phyloP scores from a whole-genome alignment of 2,329 filamentous ascomycete genomes.

The Aureobasidium mangrovei region DNA sequence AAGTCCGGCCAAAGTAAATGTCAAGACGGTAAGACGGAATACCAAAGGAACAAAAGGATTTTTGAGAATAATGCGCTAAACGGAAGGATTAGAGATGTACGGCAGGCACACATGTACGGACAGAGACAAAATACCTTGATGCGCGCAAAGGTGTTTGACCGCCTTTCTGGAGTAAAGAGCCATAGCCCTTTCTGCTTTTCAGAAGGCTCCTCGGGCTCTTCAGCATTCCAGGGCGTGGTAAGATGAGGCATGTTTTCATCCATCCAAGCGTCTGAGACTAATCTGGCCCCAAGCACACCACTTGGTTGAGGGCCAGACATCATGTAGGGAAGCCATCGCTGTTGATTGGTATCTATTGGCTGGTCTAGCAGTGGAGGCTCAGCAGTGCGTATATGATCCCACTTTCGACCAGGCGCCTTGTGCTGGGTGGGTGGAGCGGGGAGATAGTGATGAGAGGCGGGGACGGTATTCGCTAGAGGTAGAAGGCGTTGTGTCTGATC shows the following conservation, averaged over 20 bases:
- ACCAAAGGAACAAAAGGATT: slow-evolving; percentile 79
- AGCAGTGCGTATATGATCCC: slow-evolving; percentile 27
- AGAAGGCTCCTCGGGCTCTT: slow-evolving; percentile 43
- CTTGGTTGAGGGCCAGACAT: slow-evolving; percentile 28
- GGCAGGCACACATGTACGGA: not conserved
- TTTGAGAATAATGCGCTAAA: slow-evolving; percentile 55
- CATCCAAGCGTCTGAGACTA: slow-evolving; percentile 39
- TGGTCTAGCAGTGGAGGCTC: slow-evolving; percentile 27
- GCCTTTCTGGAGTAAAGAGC: slow-evolving; percentile 38
- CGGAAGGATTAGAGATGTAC: slow-evolving; percentile 7
- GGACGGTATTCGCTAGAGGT: slow-evolving; percentile 16
- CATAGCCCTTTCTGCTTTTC: slow-evolving; percentile 42
- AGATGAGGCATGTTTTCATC: slow-evolving; percentile 40
- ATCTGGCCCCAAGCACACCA: slow-evolving; percentile 24
- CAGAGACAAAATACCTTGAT: slow-evolving; percentile 37
- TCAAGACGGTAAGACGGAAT: slow-evolving; percentile 73
- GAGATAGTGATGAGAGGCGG: slow-evolving; percentile 19
- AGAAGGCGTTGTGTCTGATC: slow-evolving; percentile 15
- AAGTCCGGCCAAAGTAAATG: slow-evolving; percentile 74
- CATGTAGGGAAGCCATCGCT: slow-evolving; percentile 30
- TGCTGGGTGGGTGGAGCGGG: slow-evolving; percentile 22
- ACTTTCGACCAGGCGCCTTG: slow-evolving; percentile 28
- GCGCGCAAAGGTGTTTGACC: slow-evolving; percentile 48
- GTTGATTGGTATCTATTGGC: slow-evolving; percentile 27
- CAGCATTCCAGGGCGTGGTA: slow-evolving; percentile 44